Evolutionary conservation across 345 rosid species (phyloP), one percentile per base, ranked within the genome.

Genomic region (Heritiera littoralis): DNA sequence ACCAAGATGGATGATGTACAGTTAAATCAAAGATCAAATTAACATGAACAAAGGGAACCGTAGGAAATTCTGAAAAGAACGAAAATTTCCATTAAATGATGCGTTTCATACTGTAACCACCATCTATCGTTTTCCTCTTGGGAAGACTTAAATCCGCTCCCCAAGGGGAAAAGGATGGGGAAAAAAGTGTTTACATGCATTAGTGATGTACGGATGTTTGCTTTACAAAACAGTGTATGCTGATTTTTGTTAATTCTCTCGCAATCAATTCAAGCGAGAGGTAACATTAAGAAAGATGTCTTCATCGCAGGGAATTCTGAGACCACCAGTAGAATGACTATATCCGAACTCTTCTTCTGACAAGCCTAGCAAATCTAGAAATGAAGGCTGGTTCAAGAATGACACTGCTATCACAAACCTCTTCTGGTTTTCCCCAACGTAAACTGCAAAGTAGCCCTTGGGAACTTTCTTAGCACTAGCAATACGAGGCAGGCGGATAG

Each of bases 301-400:
- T 86, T 82, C 87, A 1, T 51, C 78, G 79, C 87, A 87, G 2
- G 89, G 88, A 43, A 87, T 83, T 28, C 87, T 89, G 54, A 89
- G 85, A 58, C 88, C 89, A 1, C 90, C 89, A 76, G 74, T 81
- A 1, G 90, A 86, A 59, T 85, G 89, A 69, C 80, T 20, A 52
- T 80, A 90, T 0, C 91, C 89, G 35, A 84, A 83, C 78, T 82
- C 85, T 80, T 86, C 85, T 66, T 82, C 83, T 0, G 85, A 82
- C 35, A 41, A 78, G 46, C 30, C 75, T 3, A 90, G 86, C 82
- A 88, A 66, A 64, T 72, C 77, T 56, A 41, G 86, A 73, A 90
- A 90, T 4, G 48, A 83, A 70, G 90, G 88, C 40, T 87, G 83
- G 79, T 58, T 88, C 78, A 90, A 78, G 79, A 74, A 87, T 9